Base-by-base conservation (phyloP, 2,329 filamentous ascomycete species). In the Parafenestella ontariensis region DNA sequence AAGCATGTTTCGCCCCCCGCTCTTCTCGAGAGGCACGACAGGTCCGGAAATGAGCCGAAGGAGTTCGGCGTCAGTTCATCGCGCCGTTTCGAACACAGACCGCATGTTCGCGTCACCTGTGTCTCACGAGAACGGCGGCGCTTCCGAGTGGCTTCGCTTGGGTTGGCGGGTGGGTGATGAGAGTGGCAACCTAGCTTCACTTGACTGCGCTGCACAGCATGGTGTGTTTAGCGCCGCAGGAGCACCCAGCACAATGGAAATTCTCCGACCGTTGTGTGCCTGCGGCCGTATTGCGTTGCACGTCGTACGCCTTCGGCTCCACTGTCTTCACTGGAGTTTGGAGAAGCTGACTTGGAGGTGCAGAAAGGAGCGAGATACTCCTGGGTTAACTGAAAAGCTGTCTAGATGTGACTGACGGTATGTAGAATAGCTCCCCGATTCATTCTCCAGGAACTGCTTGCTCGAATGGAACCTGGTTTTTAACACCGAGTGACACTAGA, bases 201-300 rank as follows among this genome's bases (percentile, higher is more conserved):
- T n/a, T n/a, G n/a, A n/a, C n/a, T n/a, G n/a, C n/a, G n/a, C 5
- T 9, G 15, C 13, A 34, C 31, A 13, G 31, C 31, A 34, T 34
- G 15, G 5, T n/a, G 31, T 34, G 31, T 5, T 5, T 17, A 17
- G 15, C 31, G 31, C 31, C 13, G 31, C 31, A 13, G 31, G 13
- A n/a, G 6, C 9, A 5, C 37, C 59, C 58, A 56, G 46, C 26
- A 47, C 23, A 55, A 31, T 66, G 63, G 65, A 57, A 62, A 68
- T 66, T 68, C 65, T 68, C 65, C 65, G 65, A 66, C 54, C 47
- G 54, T 57, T 61, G 34, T 54, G 43, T 24, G n/a, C 18, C 24
- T 26, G 26, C 21, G 26, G 37, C 44, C 28, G 17, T 49, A 21
- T 28, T 20, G 10, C 17, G 31, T 9, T 36, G 20, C 23, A 40